phyloP scores from a whole-genome alignment of 1,139 yeast species.

The Oligophagozyma castellii region DNA sequence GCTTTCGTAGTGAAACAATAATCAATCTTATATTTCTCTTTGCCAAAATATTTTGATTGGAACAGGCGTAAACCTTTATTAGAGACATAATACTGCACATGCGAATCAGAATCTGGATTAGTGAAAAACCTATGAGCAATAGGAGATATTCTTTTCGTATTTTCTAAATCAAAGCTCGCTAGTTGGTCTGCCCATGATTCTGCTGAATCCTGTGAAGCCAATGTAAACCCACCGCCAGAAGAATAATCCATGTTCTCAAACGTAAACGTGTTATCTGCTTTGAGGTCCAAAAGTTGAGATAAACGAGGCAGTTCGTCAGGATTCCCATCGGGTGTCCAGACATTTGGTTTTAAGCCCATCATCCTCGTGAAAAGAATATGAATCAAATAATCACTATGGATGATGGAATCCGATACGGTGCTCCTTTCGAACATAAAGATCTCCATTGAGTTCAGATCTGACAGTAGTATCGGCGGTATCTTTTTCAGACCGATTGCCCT shows the following conservation, averaged over 20 bases:
- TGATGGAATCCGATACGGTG: slow-evolving; percentile 42
- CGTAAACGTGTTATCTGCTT: slow-evolving; percentile 19
- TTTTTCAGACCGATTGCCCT: slow-evolving; percentile 39
- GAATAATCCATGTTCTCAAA: slow-evolving; percentile 13
- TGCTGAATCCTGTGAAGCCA: slow-evolving; percentile 1
- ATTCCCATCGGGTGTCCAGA: slow-evolving; percentile 45
- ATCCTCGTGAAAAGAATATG: slow-evolving; percentile 48
- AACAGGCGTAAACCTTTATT: slow-evolving; percentile 52
- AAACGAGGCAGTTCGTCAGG: slow-evolving; percentile 31
- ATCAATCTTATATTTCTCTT: slow-evolving; percentile 21
- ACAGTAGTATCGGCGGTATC: slow-evolving; percentile 35
- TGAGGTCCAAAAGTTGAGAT: slow-evolving; percentile 20
- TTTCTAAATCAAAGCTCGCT: slow-evolving; percentile 6
- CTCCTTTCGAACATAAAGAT: slow-evolving; percentile 59
- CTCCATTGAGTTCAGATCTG: slow-evolving; percentile 58
- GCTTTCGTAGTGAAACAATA: slow-evolving; percentile 64
- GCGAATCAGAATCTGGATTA: slow-evolving; percentile 80
- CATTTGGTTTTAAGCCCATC: slow-evolving; percentile 56
- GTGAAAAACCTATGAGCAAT: slow-evolving; percentile 67
- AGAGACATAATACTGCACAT: slow-evolving; percentile 64
- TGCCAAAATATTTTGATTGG: slow-evolving; percentile 28
- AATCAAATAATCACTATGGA: slow-evolving; percentile 53
- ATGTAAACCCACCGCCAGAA: slow-evolving; percentile 23
- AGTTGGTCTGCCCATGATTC: slow-evolving; percentile 9
- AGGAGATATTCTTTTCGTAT: slow-evolving; percentile 36